Percentiles rank a stretch among this genome's conserved stretches.
Evolutionary conservation across 2,329 filamentous ascomycete species (phyloP).

Genomic region (Diplocarpon mali): DNA sequence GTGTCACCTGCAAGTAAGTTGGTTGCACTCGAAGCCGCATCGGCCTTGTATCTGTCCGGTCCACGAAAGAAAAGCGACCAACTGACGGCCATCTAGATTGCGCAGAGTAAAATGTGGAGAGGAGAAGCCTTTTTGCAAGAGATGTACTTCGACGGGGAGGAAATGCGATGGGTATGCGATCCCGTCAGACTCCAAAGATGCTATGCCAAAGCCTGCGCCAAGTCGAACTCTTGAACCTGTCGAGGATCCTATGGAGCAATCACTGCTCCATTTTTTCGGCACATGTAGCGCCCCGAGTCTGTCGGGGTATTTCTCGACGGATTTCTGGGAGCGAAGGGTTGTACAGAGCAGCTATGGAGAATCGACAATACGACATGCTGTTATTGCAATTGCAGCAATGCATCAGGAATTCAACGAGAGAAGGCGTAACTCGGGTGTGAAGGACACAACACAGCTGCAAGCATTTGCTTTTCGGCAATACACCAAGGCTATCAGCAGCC

Average conservation of each 20-base stretch:
- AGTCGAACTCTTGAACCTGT: not conserved
- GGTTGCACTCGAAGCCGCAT: not conserved
- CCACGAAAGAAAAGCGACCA: not conserved
- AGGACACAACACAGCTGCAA: constrained; percentile 22
- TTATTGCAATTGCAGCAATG: constrained; percentile 24
- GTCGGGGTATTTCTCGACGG: constrained; percentile 16
- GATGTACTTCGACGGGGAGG: constrained; percentile 23
- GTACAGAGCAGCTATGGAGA: constrained; percentile 17
- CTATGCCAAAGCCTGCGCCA: not conserved
- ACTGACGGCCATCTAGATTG: constrained; percentile 16
- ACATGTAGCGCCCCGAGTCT: constrained; percentile 18
- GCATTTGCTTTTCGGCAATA: constrained; percentile 47
- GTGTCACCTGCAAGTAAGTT: constrained; percentile 25
- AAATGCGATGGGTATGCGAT: constrained; percentile 25
- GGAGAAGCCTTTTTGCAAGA: constrained; percentile 23
- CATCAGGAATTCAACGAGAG: constrained; percentile 25
- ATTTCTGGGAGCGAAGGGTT: constrained; percentile 23
- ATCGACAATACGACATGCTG: constrained; percentile 22
- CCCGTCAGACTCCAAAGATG: constrained; percentile 4
- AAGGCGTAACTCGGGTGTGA: constrained; percentile 32
- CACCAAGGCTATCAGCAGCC: constrained; percentile 38
- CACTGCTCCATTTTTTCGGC: constrained; percentile 19
- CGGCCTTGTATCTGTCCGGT: not conserved
- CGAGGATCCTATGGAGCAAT: constrained; percentile 17
- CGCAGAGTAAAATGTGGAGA: constrained; percentile 26